Conservation (phyloP, 805 yeast species). For the Wickerhamiella dianesei region DNA sequence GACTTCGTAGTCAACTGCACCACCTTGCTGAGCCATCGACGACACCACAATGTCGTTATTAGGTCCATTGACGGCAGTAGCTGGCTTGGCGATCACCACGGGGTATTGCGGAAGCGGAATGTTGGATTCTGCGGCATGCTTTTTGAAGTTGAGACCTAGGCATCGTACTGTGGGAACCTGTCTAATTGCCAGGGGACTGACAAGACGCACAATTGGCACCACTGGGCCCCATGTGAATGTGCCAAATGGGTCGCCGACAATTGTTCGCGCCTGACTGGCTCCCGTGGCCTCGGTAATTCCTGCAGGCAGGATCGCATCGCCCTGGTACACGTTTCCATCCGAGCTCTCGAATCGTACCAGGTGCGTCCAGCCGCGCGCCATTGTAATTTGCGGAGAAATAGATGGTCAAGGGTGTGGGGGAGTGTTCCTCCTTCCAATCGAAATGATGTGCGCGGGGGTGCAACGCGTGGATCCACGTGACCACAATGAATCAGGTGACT, state of each 20-base stretch:
- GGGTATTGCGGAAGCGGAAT: slow-evolving; percentile 36
- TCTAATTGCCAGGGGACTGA: slow-evolving; percentile 30
- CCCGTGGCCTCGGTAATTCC: slow-evolving; percentile 28
- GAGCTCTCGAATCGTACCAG: slow-evolving; percentile 35
- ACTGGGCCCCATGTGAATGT: slow-evolving; percentile 28
- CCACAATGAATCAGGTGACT: not conserved
- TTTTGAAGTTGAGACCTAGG: slow-evolving; percentile 40
- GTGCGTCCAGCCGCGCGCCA: slow-evolving; percentile 21
- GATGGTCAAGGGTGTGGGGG: no score
- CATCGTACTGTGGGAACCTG: slow-evolving; percentile 32
- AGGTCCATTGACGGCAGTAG: slow-evolving; percentile 34
- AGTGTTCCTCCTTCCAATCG: no score
- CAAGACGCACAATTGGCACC: slow-evolving; percentile 25
- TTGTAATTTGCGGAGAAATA: no score
- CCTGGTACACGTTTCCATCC: slow-evolving; percentile 33
- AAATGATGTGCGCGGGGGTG: not conserved
- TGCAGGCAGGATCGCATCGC: slow-evolving; percentile 34
- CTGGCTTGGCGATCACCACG: slow-evolving; percentile 38
- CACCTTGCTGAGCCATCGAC: slow-evolving; percentile 22
- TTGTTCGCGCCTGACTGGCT: slow-evolving; percentile 31
- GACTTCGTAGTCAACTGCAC: slow-evolving; percentile 37
- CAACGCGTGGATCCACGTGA: no score
- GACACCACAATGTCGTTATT: slow-evolving; percentile 30
- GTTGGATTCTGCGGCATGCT: slow-evolving; percentile 31
- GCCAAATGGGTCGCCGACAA: slow-evolving; percentile 36